Base-by-base conservation (phyloP, 2,329 filamentous ascomycete species). In the Davidsoniella neocaledoniae region DNA sequence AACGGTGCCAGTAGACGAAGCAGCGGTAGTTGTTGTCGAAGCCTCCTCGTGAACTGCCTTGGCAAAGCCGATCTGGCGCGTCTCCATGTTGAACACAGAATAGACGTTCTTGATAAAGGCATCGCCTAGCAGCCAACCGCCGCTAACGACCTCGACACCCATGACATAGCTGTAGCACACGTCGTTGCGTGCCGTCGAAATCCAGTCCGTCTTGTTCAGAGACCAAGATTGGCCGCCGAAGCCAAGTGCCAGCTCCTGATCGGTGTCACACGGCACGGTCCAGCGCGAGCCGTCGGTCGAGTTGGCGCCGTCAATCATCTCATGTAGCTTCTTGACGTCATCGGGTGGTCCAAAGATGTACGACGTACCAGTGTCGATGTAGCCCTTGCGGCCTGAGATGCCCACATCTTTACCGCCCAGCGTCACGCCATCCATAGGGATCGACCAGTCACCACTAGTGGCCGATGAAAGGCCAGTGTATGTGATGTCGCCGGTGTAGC, bases 81-180 rank as follows among this genome's bases (percentile, higher is more conserved):
- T 60, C 54, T 90, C 86, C 48, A 76, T 76, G 61, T 94, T 87
- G 61, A 93, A 94, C 21, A 91, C 80, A 1, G 77, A 71, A 60
- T 94, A 94, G 14, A 94, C 86, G 57, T 93, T 94, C 67, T 93
- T 94, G 54, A 94, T 65, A 58, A 94, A 94, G 1, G 82, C 76
- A 56, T 87, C 86, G 2, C 87, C 87, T 1, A 94, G 64, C n/a
- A 94, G 69, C 86, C 86, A 94, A 6, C 54, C 53, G 57, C 68
- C 70, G 1, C 70, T 65, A 43, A 86, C 79, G 12, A 84, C 76
- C 59, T 81, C 74, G 23, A 77, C 71, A 1, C 82, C 83, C 48
- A 86, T 80, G 36, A 94, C 75, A 57, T 84, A 87, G 61, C 83
- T 88, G 16, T 76, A 72, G 59, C 78, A 82, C 25, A 62, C 62